phyloP scores from a whole-genome alignment of 306 rosid species.

The Vicia sativa region DNA sequence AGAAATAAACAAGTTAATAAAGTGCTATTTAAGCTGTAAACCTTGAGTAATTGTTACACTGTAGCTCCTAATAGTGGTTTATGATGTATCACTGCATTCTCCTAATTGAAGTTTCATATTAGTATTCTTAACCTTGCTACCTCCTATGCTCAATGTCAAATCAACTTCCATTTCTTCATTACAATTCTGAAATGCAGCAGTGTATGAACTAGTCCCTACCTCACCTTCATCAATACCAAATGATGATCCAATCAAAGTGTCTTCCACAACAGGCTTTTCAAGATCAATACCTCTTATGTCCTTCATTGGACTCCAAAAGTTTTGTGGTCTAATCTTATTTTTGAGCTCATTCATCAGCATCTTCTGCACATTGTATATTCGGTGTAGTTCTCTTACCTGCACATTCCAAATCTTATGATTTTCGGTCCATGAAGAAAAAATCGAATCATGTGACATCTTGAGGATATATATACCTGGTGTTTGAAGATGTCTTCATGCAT shows the following conservation, averaged over 20 bases:
- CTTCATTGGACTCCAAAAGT: constrained; percentile 43
- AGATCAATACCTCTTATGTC: constrained; percentile 68
- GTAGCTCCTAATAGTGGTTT: constrained; percentile 73
- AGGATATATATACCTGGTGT: constrained; percentile 66
- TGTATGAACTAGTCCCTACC: constrained; percentile 43
- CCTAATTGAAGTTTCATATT: constrained; percentile 33
- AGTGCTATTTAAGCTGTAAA: constrained; percentile 68
- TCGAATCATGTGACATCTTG: not conserved
- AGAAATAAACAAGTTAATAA: constrained; percentile 42
- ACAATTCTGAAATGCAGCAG: not conserved
- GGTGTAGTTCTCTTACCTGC: constrained; percentile 86
- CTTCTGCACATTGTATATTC: constrained; percentile 77
- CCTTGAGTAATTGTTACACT: constrained; percentile 74
- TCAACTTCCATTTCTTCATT: constrained; percentile 78
- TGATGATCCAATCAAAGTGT: constrained; percentile 41
- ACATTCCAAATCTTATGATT: constrained; percentile 34
- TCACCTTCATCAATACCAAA: constrained; percentile 53
- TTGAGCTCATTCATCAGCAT: constrained; percentile 70
- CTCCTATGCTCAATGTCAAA: constrained; percentile 87
- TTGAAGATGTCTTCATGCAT: constrained; percentile 82
- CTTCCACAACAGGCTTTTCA: constrained; percentile 70
- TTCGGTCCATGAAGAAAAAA: not conserved
- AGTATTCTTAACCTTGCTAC: constrained; percentile 56
- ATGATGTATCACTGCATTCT: constrained; percentile 73
- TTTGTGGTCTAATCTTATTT: constrained; percentile 50